Conservation (phyloP, 176 grass and related monocot genomes). For the Oryza longistaminata region DNA sequence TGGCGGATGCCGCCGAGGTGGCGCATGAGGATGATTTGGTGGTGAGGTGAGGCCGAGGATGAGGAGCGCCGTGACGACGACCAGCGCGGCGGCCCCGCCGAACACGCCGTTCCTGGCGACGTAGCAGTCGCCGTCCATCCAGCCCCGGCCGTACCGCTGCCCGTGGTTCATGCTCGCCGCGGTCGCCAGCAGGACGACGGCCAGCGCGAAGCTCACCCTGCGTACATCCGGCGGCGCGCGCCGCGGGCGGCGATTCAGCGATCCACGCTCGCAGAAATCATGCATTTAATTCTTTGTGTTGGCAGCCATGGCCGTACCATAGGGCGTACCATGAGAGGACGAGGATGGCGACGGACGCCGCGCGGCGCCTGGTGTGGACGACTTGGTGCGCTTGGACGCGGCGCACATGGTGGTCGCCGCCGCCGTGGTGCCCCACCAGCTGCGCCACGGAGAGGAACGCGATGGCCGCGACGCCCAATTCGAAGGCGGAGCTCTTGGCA, state of each 20-base stretch:
- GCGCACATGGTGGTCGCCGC: conserved; percentile 32
- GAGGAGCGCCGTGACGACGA: conserved; percentile 42
- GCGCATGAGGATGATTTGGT: neutral
- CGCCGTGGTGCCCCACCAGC: conserved; percentile 64
- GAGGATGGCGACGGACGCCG: conserved; percentile 44
- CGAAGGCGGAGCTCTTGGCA: conserved; percentile 74
- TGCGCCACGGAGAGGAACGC: conserved; percentile 70
- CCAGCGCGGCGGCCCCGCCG: conserved; percentile 51
- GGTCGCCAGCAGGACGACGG: conserved; percentile 48
- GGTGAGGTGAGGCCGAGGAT: conserved; percentile 49
- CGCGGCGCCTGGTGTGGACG: conserved; percentile 4
- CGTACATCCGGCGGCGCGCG: neutral
- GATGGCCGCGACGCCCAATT: conserved; percentile 69
- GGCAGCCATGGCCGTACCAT: neutral
- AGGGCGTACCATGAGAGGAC: conserved; percentile 63
- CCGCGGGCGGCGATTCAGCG: neutral
- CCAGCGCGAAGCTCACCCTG: conserved; percentile 71
- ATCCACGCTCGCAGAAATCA: neutral
- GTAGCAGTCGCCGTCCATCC: conserved; percentile 97
- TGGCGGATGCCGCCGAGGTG: neutral
- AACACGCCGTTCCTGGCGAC: conserved; percentile 67
- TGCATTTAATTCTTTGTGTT: neutral
- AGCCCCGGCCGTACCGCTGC: conserved; percentile 79
- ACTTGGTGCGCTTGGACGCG: neutral
- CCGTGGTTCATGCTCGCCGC: conserved; percentile 87